A percentile compares a stretch with the other conserved stretches of the same genome.
phyloP scores from a whole-genome alignment of 164 flowering plant species.

The Tetrastigma voinierianum region DNA sequence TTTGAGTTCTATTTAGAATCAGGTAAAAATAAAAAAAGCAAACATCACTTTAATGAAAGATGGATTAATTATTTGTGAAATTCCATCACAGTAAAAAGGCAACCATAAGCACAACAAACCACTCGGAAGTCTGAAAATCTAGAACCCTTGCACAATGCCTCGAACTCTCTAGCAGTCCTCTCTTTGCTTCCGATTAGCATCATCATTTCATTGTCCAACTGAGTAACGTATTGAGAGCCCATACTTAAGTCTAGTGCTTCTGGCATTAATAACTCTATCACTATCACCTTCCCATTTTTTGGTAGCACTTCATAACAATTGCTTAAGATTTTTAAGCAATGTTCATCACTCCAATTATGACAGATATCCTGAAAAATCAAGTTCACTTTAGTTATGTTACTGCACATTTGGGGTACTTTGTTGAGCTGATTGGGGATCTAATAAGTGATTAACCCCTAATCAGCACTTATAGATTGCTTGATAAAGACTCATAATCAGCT shows the following conservation, averaged over 20 bases:
- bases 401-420: no score
- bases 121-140: conserved; percentile 9
- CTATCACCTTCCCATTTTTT: conserved; percentile 8
- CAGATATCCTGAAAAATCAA: background rate
- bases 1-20: no score
- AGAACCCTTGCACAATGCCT: conserved; percentile 2
- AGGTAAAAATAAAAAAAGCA: no score
- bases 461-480: no score
- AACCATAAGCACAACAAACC: background rate
- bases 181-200: background rate
- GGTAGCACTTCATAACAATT: conserved; percentile 5
- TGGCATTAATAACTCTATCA: conserved; percentile 2
- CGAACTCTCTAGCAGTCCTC: conserved; percentile 7
- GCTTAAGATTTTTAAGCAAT: background rate
- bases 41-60: no score
- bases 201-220: conserved; percentile 1
- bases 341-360: conserved; percentile 3
- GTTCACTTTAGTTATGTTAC: background rate
- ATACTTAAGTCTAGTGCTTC: background rate
- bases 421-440: no score
- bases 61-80: background rate
- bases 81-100: background rate
- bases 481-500: no score
- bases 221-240: background rate
- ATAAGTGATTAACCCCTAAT: no score